Evolutionary conservation across 129 eudicot species (phyloP).

Genomic region (Glebionis coronaria): DNA sequence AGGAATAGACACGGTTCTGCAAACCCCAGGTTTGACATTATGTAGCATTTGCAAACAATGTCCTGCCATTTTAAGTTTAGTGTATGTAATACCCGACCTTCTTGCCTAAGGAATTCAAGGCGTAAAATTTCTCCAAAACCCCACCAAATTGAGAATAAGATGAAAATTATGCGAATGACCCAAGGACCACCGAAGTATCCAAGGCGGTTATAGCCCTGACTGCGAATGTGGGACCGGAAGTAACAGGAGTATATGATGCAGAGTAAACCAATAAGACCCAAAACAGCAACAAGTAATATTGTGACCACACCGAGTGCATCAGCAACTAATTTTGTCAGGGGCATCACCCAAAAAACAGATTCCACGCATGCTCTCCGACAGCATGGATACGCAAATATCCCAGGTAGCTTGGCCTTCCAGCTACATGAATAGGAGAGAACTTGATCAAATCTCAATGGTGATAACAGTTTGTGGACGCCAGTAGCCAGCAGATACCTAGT

Average conservation of each 20-base stretch:
- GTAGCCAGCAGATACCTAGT: slow-evolving; percentile 22
- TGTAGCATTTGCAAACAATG: slow-evolving; percentile 85
- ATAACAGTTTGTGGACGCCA: slow-evolving; percentile 8
- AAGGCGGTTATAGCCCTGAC: slow-evolving; percentile 51
- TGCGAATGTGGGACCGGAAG: slow-evolving; percentile 64
- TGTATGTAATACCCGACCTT: slow-evolving; percentile 53
- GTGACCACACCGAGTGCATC: slow-evolving; percentile 99
- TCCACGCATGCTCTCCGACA: slow-evolving; percentile 98
- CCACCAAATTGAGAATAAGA: slow-evolving; percentile 73
- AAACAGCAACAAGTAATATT: slow-evolving; percentile 61
- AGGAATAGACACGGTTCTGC: slow-evolving; percentile 91
- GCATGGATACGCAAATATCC: slow-evolving; percentile 65
- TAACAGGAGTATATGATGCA: slow-evolving; percentile 75
- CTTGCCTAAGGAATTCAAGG: slow-evolving; percentile 57
- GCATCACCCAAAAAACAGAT: slow-evolving; percentile 92
- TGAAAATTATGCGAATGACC: slow-evolving; percentile 64
- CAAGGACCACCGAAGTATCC: slow-evolving; percentile 86
- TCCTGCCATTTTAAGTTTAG: slow-evolving; percentile 73
- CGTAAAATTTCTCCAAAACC: slow-evolving; percentile 74
- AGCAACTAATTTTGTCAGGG: slow-evolving; percentile 82
- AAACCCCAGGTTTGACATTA: slow-evolving; percentile 88
- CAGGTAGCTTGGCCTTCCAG: slow-evolving; percentile 27
- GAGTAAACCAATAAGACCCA: slow-evolving; percentile 58
- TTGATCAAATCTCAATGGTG: not conserved
- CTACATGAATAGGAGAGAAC: slow-evolving; percentile 25